These are phyloP conservation scores for Fraxinus floribunda DNA, from an alignment of 305 asterid genomes.

Conservation along the genomic window DNA sequence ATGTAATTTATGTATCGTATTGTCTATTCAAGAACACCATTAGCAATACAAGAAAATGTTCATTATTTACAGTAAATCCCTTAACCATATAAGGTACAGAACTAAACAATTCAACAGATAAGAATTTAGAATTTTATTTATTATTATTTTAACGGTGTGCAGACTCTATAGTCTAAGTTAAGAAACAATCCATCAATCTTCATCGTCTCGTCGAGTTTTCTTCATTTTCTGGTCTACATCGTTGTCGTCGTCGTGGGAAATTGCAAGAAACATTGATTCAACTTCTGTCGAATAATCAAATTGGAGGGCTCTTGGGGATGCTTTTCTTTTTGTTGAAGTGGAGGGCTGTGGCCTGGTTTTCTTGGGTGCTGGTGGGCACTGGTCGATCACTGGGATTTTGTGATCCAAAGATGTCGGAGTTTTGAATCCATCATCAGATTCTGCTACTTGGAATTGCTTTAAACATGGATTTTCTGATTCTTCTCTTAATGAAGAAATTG, in stretches of 20 bases:
- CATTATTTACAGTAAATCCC: neutral
- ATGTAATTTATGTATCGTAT: neutral
- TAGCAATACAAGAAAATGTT: neutral
- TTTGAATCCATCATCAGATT: constrained; percentile 40
- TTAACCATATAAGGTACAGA: neutral
- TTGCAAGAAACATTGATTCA: constrained; percentile 27
- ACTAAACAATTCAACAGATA: neutral
- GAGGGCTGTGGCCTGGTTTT: constrained; percentile 25
- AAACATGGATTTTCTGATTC: neutral
- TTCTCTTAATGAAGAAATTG: neutral
- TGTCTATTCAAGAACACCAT: neutral
- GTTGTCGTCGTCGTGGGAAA: neutral
- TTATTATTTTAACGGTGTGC: neutral
- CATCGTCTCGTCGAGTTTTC: constrained; percentile 30
- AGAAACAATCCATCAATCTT: constrained; percentile 20
- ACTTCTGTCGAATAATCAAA: constrained; percentile 27
- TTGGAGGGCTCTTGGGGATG: constrained; percentile 24
- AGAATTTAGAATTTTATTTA: neutral
- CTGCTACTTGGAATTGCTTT: constrained; percentile 19
- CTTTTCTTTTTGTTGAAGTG: constrained; percentile 23
- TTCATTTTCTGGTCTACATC: constrained; percentile 26
- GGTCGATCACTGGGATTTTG: constrained; percentile 37
- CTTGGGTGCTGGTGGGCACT: constrained; percentile 60
- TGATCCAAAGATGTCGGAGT: constrained; percentile 52
- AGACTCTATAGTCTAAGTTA: neutral